A percentile compares a stretch with the other conserved stretches of the same genome.
Evolutionary conservation across 139 green algal species (phyloP).

Genomic region (Haematococcus lacustris): DNA sequence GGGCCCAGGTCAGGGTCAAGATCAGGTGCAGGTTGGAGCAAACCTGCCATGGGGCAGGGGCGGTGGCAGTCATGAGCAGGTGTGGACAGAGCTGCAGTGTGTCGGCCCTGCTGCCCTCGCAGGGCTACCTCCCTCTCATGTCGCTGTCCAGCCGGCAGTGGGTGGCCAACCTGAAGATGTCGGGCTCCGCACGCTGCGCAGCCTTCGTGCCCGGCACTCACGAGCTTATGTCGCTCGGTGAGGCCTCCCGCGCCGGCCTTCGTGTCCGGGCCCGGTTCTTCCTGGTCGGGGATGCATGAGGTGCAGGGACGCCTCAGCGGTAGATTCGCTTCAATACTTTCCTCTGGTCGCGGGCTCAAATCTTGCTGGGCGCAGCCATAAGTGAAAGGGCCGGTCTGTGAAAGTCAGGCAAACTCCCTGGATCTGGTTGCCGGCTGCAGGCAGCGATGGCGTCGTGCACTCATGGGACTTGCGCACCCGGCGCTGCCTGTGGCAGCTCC

Average conservation of each 20-base stretch:
- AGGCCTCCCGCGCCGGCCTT: not conserved
- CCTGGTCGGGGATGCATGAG: too few species aligned
- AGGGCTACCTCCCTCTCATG: constrained; percentile 61
- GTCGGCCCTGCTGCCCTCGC: not conserved
- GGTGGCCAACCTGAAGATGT: constrained; percentile 79
- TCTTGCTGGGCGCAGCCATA: too few species aligned
- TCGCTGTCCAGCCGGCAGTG: constrained; percentile 59
- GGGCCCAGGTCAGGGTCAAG: not conserved
- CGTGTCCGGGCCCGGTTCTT: too few species aligned
- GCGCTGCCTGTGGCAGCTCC: constrained; percentile 58
- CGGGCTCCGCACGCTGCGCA: constrained; percentile 59
- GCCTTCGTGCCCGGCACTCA: constrained; percentile 63
- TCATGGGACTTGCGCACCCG: constrained; percentile 87
- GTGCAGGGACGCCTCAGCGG: too few species aligned
- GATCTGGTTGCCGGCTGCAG: too few species aligned
- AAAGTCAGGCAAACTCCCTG: too few species aligned
- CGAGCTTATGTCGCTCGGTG: constrained; percentile 65
- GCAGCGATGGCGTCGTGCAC: constrained; percentile 78
- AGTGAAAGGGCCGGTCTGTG: too few species aligned
- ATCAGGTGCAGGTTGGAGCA: not conserved
- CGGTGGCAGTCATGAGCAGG: not conserved
- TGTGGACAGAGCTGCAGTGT: not conserved
- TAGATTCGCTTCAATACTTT: too few species aligned
- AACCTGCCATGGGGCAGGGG: not conserved
- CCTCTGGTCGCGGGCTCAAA: too few species aligned